Percentiles rank a stretch among this genome's conserved stretches.
Conservation (phyloP, 495 filamentous ascomycete genomes). For the Pyronema omphalodes region DNA sequence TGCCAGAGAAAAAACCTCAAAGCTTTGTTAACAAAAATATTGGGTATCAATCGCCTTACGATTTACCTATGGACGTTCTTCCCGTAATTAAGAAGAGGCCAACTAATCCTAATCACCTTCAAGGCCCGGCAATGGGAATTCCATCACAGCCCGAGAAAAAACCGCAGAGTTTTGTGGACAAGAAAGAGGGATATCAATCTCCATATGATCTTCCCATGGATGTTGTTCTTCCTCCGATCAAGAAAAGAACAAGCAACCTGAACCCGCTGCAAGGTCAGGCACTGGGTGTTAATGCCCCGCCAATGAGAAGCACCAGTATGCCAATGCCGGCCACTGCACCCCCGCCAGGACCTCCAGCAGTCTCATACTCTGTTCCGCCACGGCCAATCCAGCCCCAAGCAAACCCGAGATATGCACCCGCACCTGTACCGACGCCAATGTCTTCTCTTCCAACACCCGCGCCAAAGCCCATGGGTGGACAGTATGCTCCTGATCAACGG, state of each 20-base stretch:
- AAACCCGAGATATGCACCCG: constrained; percentile 27
- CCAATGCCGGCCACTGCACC: constrained; percentile 39
- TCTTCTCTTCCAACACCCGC: background rate
- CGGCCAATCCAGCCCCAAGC: constrained; percentile 33
- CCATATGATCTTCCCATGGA: constrained; percentile 93
- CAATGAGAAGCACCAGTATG: constrained; percentile 47
- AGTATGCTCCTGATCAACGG: constrained; percentile 1
- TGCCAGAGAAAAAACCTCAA: constrained; percentile 35
- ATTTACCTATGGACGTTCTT: constrained; percentile 76
- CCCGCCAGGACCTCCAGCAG: constrained; percentile 35
- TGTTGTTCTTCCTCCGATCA: constrained; percentile 37
- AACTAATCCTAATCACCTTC: constrained; percentile 30
- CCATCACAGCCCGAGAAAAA: constrained; percentile 28
- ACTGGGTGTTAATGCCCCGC: constrained; percentile 31
- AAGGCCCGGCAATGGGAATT: constrained; percentile 17
- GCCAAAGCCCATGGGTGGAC: background rate
- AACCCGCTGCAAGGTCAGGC: constrained; percentile 26
- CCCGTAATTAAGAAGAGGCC: constrained; percentile 29
- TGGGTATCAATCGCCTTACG: constrained; percentile 84
- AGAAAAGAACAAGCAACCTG: constrained; percentile 34
- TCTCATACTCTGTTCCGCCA: constrained; percentile 24
- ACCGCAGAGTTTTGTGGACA: constrained; percentile 68
- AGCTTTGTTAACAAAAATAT: constrained; percentile 86
- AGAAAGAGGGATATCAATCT: constrained; percentile 80
- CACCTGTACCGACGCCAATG: constrained; percentile 8